Evolutionary conservation across 2,329 filamentous ascomycete species (phyloP), one percentile per base, ranked within the genome.

Genomic region (Pestalotiopsis sp.): DNA sequence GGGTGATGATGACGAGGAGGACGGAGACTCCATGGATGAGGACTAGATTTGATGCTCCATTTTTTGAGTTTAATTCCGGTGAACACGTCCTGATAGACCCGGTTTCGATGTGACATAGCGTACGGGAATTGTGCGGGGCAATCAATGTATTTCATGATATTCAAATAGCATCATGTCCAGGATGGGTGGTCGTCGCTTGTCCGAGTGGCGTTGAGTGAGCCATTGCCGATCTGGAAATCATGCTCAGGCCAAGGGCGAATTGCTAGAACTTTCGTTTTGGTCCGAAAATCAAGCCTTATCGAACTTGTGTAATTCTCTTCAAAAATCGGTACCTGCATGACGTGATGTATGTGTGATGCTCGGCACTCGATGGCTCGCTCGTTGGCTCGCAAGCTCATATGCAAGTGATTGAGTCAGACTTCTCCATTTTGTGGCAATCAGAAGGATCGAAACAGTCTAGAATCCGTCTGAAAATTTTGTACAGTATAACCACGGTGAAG

Each of bases 1-100:
- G 27, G 85, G 80, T 23, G 82, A 78, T n/a, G 81, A 78, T 7
- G 77, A 74, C 5, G 77, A 75, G 6, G 78, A 76, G 9, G 83
- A 80, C 49, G 81, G 80, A 0, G 85, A 86, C 52, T 87, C 84
- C 2, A 90, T 89, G 87, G 87, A 89, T 66, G 86, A 90, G 73
- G 86, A 88, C 75, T 87, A 77, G 67, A 73, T 62, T 45, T 38
- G 64, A 52, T 62, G 39, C 49, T 52, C 27, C 41, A 31, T 58
- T 49, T 36, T 36, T 66, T 67, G 45, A 63, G 64, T 49, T 52
- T 52, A 39, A 65, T 52, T 38, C 23, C 39, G 49, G 17, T 38
- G 25, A 20, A 39, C 25, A 62, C 25, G 39, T 41, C 12, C 20
- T 20, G 31, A 39, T 39, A 62, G 31, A 12, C n/a, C 59, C 14